Evolutionary conservation across 331 rosid genomes (phyloP), one percentile per base, ranked within the genome.

Genomic region (Malus hybrid): DNA sequence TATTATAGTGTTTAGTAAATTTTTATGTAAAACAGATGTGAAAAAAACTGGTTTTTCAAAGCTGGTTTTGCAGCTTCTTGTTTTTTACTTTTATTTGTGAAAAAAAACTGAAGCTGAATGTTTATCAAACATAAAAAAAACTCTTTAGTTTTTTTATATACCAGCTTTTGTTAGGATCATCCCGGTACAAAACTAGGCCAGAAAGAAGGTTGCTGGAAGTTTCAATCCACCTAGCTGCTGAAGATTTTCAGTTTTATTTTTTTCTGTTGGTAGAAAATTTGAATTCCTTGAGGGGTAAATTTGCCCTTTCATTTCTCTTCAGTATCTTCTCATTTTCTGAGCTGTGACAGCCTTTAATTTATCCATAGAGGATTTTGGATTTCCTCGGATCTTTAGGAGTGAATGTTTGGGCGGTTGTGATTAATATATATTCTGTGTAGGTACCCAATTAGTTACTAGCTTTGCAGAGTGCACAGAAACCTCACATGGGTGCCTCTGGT

Each of bases 321-420:
- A 24, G 3, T 15, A 0, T 22, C 13, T 30, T 33, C 30, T 53
- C 32, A 30, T 26, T n/a, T 22, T 36, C 50, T 33, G 11, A 61
- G 22, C 15, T 10, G 26, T 20, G 68, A 24, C 69, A 36, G 66
- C 73, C 9, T 55, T 20, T 33, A 32, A 30, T 39, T 33, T 32
- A 18, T 32, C n/a, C 6, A 29, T 5, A 5, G 20, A 16, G 19
- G 1, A 7, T 39, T 56, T 28, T 13, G 48, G 14, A 42, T 42
- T 42, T 42, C 48, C 48, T 42, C 48, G 0, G 48, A 39, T 10
- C 13, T 53, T 28, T 20, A 22, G 33, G 44, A n/a, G 52, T 28
- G 26, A 29, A 22, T 13, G 19, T 64, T 42, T 71, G 74, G 76
- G 64, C 53, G 26, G 63, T 30, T 64, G 70, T 42, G 83, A 36